Conservation (phyloP, 768 basidiomycete genomes). For the Kwoniella heveanensis region DNA sequence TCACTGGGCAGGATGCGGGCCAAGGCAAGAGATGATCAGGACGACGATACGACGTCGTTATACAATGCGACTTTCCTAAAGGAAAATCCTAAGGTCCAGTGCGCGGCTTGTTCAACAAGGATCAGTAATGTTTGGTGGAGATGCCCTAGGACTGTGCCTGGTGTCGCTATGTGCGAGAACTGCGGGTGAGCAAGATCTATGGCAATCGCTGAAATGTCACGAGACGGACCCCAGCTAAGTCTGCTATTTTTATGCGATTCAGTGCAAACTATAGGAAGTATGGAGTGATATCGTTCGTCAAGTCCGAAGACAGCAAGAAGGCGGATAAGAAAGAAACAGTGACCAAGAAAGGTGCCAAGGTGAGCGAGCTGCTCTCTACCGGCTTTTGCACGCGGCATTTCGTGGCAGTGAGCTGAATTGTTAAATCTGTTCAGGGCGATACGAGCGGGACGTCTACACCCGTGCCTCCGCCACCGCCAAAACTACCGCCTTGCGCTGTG, state of each 20-base stretch:
- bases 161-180: slow-evolving; percentile 75
- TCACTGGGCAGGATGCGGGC: slow-evolving; percentile 40
- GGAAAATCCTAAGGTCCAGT: slow-evolving; percentile 59
- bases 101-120: slow-evolving; percentile 81
- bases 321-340: slow-evolving; percentile 65
- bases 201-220: no score
- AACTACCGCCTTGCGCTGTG: slow-evolving; percentile 64
- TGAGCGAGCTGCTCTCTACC: slow-evolving; percentile 48
- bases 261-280: slow-evolving; percentile 85
- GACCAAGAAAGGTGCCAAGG: slow-evolving; percentile 63
- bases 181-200: slow-evolving; percentile 66
- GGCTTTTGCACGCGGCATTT: no score
- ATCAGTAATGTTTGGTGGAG: slow-evolving; percentile 86
- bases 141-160: slow-evolving; percentile 80
- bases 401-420: no score
- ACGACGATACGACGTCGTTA: slow-evolving; percentile 77
- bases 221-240: no score
- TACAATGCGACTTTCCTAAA: slow-evolving; percentile 63
- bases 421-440: slow-evolving; percentile 23
- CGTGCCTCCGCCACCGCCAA: slow-evolving; percentile 57
- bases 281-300: slow-evolving; percentile 65
- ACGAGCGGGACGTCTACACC: slow-evolving; percentile 66
- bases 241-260: no score
- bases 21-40: slow-evolving; percentile 36
- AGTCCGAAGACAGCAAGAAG: slow-evolving; percentile 56